Percentiles rank a stretch among this genome's conserved stretches.
phyloP scores from a whole-genome alignment of 2,329 filamentous ascomycete genomes.

The Calonectria montana region DNA sequence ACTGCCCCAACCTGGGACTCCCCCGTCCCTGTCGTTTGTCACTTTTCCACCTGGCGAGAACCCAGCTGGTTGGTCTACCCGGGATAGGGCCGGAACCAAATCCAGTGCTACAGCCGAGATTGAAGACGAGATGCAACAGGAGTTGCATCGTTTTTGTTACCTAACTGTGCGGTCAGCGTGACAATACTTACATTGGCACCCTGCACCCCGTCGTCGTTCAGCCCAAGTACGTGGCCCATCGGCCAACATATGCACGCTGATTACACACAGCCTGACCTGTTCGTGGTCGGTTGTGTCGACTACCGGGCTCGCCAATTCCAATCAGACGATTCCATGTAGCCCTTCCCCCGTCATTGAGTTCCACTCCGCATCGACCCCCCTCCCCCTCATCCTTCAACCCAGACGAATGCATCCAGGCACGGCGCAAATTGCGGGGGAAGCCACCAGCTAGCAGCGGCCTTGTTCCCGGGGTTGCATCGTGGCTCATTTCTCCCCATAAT shows the following conservation, averaged over 20 bases:
- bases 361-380: not conserved
- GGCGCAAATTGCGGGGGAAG: conserved; percentile 2
- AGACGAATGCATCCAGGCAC: not conserved
- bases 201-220: not conserved
- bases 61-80: not conserved
- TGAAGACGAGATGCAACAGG: not conserved
- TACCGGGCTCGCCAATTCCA: not conserved
- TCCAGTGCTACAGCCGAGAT: conserved; percentile 7
- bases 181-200: not conserved
- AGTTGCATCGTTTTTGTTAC: conserved; percentile 6
- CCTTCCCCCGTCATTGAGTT: not conserved
- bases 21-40: not conserved
- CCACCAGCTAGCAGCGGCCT: not conserved
- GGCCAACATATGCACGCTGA: not conserved
- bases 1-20: not conserved
- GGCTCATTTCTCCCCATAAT: not conserved
- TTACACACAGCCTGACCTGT: not conserved
- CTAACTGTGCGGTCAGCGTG: conserved; percentile 6
- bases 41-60: not conserved
- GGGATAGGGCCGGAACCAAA: not conserved
- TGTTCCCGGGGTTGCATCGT: not conserved
- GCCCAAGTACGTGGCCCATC: not conserved
- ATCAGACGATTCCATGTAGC: not conserved
- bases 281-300: not conserved
- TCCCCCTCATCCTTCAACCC: not conserved